Evolutionary conservation across 352 stramenopile species (phyloP).

Genomic region (Globisporangium irregulare): DNA sequence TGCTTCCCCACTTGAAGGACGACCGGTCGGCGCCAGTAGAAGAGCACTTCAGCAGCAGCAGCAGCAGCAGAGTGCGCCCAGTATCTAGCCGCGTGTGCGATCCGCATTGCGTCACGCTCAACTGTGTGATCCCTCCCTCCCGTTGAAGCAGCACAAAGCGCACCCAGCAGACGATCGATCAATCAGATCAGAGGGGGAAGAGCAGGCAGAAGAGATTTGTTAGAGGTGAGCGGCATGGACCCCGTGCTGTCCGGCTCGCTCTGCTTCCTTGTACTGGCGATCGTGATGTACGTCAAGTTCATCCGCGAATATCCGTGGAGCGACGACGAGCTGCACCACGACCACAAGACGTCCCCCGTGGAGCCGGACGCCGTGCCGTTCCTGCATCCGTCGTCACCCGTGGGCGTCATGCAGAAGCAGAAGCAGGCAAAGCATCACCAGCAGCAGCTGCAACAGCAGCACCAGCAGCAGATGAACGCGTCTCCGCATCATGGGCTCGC

Average conservation of each 20-base stretch:
- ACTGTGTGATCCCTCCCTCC: background rate
- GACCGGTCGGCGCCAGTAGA: background rate
- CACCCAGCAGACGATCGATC: background rate
- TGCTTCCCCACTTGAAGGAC: background rate
- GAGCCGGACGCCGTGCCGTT: constrained; percentile 72
- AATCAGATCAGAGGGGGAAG: background rate
- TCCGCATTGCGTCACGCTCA: background rate
- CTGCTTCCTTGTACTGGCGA: constrained; percentile 82
- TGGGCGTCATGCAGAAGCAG: constrained; percentile 39
- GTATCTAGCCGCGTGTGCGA: background rate
- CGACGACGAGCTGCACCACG: constrained; percentile 46
- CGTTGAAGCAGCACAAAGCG: background rate
- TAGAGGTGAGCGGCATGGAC: constrained; percentile 42
- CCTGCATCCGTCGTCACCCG: constrained; percentile 53
- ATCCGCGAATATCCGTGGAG: constrained; percentile 69
- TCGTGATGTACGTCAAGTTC: constrained; percentile 89
- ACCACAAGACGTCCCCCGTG: constrained; percentile 63
- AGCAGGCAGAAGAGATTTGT: background rate
- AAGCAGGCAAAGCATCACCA: constrained; percentile 41
- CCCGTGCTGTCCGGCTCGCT: constrained; percentile 84
- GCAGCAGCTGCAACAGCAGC: constrained; percentile 28
- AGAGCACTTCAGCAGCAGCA: background rate
- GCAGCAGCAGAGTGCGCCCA: too few relatives aligned
- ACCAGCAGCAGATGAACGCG: constrained; percentile 18
- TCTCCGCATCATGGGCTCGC: constrained; percentile 28